A percentile compares a stretch with the other conserved stretches of the same genome.
Evolutionary conservation across 345 rosid species (phyloP).

Genomic region (Brassica rapa): DNA sequence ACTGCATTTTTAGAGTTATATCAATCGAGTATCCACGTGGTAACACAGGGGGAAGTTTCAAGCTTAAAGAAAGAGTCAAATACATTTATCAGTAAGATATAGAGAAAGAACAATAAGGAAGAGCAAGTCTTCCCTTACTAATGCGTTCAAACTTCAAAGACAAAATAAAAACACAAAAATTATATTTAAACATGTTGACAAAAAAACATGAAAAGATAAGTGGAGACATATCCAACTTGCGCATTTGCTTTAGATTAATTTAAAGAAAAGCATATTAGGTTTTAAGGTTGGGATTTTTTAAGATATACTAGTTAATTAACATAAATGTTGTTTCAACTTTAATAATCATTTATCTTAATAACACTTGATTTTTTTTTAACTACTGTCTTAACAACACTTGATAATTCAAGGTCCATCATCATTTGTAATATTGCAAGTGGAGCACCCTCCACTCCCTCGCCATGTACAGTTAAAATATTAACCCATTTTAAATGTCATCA

Average conservation of each 20-base stretch:
- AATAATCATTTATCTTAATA: constrained; percentile 30
- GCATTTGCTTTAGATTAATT: constrained; percentile 35
- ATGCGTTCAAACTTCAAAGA: constrained; percentile 29
- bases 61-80: constrained; percentile 30
- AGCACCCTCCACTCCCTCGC: constrained; percentile 28
- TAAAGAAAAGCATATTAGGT: constrained; percentile 36
- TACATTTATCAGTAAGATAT: constrained; percentile 20
- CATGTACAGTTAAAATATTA: constrained; percentile 14
- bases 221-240: constrained; percentile 43
- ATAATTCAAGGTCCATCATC: constrained; percentile 37
- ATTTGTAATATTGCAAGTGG: constrained; percentile 43
- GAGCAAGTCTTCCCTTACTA: constrained; percentile 16
- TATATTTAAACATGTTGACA: constrained; percentile 32
- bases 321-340: constrained; percentile 34
- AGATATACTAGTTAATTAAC: constrained; percentile 20
- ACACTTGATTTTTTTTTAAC: constrained; percentile 9
- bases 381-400: constrained; percentile 25
- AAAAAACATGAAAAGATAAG: constrained; percentile 37
- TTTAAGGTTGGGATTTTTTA: constrained; percentile 34
- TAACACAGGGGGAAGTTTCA: constrained; percentile 38
- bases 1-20: not conserved
- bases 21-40: constrained; percentile 31
- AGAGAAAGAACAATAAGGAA: not conserved
- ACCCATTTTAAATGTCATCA: constrained; percentile 20
- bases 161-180: constrained; percentile 9